phyloP scores from a whole-genome alignment of 441 rosid species.

The Brassica hybrid region DNA sequence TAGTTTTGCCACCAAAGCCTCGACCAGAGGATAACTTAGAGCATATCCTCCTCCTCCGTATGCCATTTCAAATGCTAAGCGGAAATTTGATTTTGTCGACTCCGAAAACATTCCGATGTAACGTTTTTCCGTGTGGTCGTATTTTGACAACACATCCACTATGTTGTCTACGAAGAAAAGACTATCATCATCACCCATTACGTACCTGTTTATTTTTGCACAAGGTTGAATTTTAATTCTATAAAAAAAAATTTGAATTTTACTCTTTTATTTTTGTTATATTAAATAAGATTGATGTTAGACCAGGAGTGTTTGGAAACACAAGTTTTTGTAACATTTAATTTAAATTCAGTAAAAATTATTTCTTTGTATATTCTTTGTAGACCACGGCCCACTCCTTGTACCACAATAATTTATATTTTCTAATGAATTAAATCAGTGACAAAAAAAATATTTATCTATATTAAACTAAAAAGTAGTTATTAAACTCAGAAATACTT shows the following conservation, averaged over 20 bases:
- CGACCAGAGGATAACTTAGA: slow-evolving; percentile 59
- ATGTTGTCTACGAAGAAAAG: slow-evolving; percentile 58
- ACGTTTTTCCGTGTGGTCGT: slow-evolving; percentile 53
- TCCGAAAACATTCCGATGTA: slow-evolving; percentile 66
- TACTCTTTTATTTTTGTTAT: not conserved
- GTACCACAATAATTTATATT: too few species aligned
- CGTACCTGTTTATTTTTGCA: slow-evolving; percentile 31
- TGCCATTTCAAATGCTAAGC: slow-evolving; percentile 61
- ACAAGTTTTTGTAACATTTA: too few species aligned
- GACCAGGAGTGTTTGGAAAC: not conserved
- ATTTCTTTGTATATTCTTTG: too few species aligned
- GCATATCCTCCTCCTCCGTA: slow-evolving; percentile 70
- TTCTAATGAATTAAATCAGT: too few species aligned
- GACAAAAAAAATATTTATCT: too few species aligned
- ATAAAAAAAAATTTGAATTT: not conserved
- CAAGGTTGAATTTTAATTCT: not conserved
- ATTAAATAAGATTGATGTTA: not conserved
- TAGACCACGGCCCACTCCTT: too few species aligned
- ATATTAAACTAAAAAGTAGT: too few species aligned
- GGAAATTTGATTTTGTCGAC: slow-evolving; percentile 41
- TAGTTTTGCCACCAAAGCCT: slow-evolving; percentile 43
- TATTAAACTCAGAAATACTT: too few species aligned
- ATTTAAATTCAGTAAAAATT: too few species aligned
- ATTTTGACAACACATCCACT: slow-evolving; percentile 50
- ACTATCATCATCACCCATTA: slow-evolving; percentile 71